Conservation (phyloP, 306 rosid genomes). For the Urtica urens region DNA sequence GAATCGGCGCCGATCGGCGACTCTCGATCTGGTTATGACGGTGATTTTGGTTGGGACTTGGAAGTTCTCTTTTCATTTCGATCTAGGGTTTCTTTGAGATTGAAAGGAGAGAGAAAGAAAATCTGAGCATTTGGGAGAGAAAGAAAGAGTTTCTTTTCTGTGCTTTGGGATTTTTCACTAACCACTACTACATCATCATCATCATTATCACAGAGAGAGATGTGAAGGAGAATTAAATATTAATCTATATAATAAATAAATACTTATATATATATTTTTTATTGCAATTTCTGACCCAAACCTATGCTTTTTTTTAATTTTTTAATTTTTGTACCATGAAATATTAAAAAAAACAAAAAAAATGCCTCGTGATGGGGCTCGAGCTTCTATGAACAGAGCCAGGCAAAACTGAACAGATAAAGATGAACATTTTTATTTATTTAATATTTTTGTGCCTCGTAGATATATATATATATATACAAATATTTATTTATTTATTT, state of each 20-base stretch:
- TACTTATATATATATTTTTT: background rate
- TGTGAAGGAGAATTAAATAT: too few species aligned
- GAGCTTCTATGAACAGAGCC: conserved; percentile 27
- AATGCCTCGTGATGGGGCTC: conserved; percentile 40
- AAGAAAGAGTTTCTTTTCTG: conserved; percentile 9
- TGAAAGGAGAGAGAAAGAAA: conserved; percentile 10
- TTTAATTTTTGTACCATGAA: background rate
- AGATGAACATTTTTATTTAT: conserved; percentile 19
- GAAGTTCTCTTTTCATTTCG: conserved; percentile 68
- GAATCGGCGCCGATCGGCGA: conserved; percentile 16
- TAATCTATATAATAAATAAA: conserved; percentile 6
- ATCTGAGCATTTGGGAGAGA: conserved; percentile 18
- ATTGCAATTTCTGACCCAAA: background rate
- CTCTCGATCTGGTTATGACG: conserved; percentile 16
- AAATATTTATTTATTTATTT: too few species aligned
- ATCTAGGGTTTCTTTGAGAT: background rate
- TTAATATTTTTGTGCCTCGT: too few species aligned
- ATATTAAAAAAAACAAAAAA: background rate
- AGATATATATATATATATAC: too few species aligned
- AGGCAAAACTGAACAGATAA: conserved; percentile 26
- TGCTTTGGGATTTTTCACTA: conserved; percentile 13
- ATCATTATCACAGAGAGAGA: conserved; percentile 1
- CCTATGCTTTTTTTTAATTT: background rate
- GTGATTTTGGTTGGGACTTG: conserved; percentile 14
- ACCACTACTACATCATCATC: conserved; percentile 11